Percentiles rank a stretch among this genome's conserved stretches.
Evolutionary conservation across 805 yeast species (phyloP).

Genomic region (Pichia paraexigua): DNA sequence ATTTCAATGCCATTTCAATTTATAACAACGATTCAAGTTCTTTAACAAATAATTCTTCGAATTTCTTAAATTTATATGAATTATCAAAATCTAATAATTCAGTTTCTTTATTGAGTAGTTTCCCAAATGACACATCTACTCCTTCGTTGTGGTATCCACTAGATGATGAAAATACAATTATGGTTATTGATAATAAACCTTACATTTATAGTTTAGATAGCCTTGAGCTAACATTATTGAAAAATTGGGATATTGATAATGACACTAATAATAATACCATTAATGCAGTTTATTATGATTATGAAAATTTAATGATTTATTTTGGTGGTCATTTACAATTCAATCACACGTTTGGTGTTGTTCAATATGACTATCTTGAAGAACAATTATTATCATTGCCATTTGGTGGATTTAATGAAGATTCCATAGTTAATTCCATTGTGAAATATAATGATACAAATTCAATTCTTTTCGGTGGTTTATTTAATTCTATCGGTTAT

Average conservation of each 20-base stretch:
- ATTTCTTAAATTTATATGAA: conserved; percentile 14
- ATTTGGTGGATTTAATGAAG: conserved; percentile 68
- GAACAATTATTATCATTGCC: conserved; percentile 41
- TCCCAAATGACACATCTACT: background rate
- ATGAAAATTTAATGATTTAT: conserved; percentile 43
- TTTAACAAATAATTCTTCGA: conserved; percentile 8
- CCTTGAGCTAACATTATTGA: conserved; percentile 1
- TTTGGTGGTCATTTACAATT: conserved; percentile 73
- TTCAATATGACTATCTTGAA: conserved; percentile 49
- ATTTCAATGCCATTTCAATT: conserved; percentile 17
- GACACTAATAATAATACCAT: conserved; percentile 25
- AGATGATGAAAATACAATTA: conserved; percentile 5
- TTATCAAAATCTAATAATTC: conserved; percentile 14
- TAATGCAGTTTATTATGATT: conserved; percentile 40
- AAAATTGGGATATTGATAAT: conserved; percentile 18
- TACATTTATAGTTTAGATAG: conserved; percentile 12
- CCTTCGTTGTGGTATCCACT: conserved; percentile 9
- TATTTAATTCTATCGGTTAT: conserved; percentile 55
- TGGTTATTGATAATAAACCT: conserved; percentile 22
- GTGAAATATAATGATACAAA: conserved; percentile 33
- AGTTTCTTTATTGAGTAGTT: background rate
- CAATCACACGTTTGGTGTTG: conserved; percentile 45
- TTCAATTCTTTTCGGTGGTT: conserved; percentile 74
- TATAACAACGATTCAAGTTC: conserved; percentile 6
- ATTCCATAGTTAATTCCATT: conserved; percentile 57